Conservation (phyloP, 164 flowering plant genomes). For the Magnolia kwangsiensis region DNA sequence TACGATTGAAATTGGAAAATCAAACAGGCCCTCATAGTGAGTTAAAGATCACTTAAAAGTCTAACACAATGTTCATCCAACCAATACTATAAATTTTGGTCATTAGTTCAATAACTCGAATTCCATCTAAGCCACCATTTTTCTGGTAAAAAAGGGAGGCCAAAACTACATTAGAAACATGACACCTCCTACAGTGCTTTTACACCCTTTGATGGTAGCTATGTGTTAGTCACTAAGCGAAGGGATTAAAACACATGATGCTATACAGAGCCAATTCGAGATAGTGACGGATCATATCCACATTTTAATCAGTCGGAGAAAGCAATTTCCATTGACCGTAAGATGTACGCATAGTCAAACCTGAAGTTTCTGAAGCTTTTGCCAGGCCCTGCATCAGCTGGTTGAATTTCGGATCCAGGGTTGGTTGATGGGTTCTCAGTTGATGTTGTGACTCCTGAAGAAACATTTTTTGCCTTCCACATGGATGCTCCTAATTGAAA, state of each 20-base stretch:
- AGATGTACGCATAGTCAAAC: conserved; percentile 27
- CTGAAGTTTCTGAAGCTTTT: conserved; percentile 35
- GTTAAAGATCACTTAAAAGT: no score
- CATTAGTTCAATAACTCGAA: no score
- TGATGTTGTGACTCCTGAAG: conserved; percentile 42
- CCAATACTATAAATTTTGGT: no score
- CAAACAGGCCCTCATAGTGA: no score
- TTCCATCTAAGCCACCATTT: no score
- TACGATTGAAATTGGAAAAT: no score
- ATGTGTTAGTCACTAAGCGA: no score
- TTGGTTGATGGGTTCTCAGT: conserved; percentile 40
- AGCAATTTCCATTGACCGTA: conserved; percentile 30
- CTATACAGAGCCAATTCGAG: not conserved
- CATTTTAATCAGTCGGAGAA: conserved; percentile 6
- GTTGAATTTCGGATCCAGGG: conserved; percentile 31
- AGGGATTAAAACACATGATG: not conserved
- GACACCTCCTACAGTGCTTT: not conserved
- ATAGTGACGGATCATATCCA: not conserved
- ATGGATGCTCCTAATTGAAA: conserved; percentile 46
- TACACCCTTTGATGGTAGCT: no score
- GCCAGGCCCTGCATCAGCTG: conserved; percentile 22
- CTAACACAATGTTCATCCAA: no score
- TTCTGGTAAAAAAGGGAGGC: not conserved
- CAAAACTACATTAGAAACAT: not conserved
- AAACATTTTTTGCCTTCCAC: conserved; percentile 76